phyloP scores from a whole-genome alignment of 495 filamentous ascomycete species.

The Aspergillus egyptiacus region DNA sequence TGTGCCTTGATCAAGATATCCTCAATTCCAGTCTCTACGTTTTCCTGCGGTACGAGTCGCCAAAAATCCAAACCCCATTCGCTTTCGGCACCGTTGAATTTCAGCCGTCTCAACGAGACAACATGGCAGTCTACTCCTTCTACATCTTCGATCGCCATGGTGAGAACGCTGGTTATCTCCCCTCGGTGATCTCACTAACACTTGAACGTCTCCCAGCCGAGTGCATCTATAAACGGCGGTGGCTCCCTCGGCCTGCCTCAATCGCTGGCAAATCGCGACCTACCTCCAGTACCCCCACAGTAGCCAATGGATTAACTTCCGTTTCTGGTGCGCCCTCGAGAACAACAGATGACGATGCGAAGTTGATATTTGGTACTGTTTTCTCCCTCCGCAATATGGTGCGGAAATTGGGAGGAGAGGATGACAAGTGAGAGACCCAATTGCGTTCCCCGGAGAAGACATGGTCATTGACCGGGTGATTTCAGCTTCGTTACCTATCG shows the following conservation, averaged over 20 bases:
- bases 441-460: neutral
- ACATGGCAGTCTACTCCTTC: conserved; percentile 92
- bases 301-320: conserved; percentile 27
- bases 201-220: conserved; percentile 56
- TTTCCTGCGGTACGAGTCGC: too few species aligned
- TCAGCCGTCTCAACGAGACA: conserved; percentile 11
- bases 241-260: conserved; percentile 50
- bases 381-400: conserved; percentile 97
- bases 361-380: conserved; percentile 92
- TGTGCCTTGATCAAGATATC: too few species aligned
- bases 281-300: conserved; percentile 25
- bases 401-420: conserved; percentile 82
- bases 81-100: neutral
- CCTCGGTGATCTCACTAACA: neutral
- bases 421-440: conserved; percentile 59
- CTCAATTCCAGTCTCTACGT: too few species aligned
- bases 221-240: conserved; percentile 91
- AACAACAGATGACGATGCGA: conserved; percentile 80
- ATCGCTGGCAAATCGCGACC: conserved; percentile 36
- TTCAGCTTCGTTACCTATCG: conserved; percentile 79
- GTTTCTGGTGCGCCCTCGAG: conserved; percentile 42
- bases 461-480: neutral
- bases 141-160: conserved; percentile 99
- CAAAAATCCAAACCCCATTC: neutral
- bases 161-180: conserved; percentile 37